Base-by-base conservation (phyloP, 345 rosid species). In the Abelmoschus esculentus region DNA sequence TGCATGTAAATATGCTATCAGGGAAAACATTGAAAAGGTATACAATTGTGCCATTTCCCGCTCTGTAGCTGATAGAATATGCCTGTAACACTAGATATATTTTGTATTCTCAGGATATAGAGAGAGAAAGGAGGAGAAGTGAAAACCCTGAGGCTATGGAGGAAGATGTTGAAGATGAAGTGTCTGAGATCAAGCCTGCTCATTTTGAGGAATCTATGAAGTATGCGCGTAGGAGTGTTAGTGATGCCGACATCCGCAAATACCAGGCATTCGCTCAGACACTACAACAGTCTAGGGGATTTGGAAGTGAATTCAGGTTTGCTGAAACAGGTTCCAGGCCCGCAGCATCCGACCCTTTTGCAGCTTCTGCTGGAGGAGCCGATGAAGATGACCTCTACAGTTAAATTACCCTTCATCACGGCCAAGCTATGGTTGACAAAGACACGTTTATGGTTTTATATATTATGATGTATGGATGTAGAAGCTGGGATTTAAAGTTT, bases 241-340 rank as follows among this genome's bases (percentile, higher is more conserved):
- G 66, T 18, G 66, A 62, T 18, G 66, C 66, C 6, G 98, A 90
- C 70, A 90, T 93, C 53, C 86, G 96, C 73, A 90, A 93, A 73
- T 93, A 93, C 79, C 97, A 93, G 78, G 90, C 97, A 14, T 93
- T 93, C 81, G 96, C 98, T 59, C 98, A 93, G 70, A 93, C 98
- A 3, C 69, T 93, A 78, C 98, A 93, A 77, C 98, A 93, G 56
- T 93, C 98, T 0, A 84, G 98, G 80, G 98, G 98, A 42, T 81
- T 93, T 38, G 97, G 98, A 57, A 57, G 80, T 2, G 97, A 90
- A 67, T 93, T 93, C 70, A 86, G 93, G 80, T 93, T 93, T 62
- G 15, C 92, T 5, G 83, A 89, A 1, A 62, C 86, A 1, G 76
- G 83, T 6, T 38, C 82, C 0, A 77, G 86, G 47, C 74, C 80